These are phyloP conservation scores for Clavispora vitiphila DNA, from an alignment of 805 yeast genomes.

Conservation along the genomic window DNA sequence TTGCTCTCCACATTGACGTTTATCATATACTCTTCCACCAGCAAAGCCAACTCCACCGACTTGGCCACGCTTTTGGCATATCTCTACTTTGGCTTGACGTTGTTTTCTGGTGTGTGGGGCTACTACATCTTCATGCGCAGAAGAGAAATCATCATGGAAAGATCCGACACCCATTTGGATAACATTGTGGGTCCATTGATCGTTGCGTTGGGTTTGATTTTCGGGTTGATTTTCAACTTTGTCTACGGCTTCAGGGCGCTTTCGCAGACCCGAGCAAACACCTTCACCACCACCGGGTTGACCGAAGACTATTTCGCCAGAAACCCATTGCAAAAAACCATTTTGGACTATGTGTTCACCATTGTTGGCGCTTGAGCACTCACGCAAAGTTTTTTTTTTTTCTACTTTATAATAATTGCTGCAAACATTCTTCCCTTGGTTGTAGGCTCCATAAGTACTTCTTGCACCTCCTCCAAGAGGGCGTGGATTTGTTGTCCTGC, in stretches of 20 bases:
- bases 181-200: constrained; percentile 86
- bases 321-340: constrained; percentile 29
- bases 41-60: constrained; percentile 55
- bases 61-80: constrained; percentile 72
- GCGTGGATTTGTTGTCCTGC: not conserved
- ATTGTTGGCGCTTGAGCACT: constrained; percentile 16
- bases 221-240: constrained; percentile 69
- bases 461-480: no score
- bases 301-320: constrained; percentile 24
- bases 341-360: constrained; percentile 31
- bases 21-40: constrained; percentile 72
- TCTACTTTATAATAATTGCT: not conserved
- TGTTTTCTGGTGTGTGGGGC: constrained; percentile 88
- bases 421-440: no score
- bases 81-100: constrained; percentile 70
- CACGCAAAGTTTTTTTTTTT: not conserved
- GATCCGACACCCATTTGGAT: constrained; percentile 86
- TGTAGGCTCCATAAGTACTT: no score
- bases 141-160: constrained; percentile 64
- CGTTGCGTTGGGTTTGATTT: constrained; percentile 62
- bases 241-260: constrained; percentile 47
- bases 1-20: constrained; percentile 81
- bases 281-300: constrained; percentile 19
- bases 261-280: constrained; percentile 12
- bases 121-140: constrained; percentile 71